Base-by-base conservation (phyloP, 305 asterid species). In the Solanum aculeatissimum region DNA sequence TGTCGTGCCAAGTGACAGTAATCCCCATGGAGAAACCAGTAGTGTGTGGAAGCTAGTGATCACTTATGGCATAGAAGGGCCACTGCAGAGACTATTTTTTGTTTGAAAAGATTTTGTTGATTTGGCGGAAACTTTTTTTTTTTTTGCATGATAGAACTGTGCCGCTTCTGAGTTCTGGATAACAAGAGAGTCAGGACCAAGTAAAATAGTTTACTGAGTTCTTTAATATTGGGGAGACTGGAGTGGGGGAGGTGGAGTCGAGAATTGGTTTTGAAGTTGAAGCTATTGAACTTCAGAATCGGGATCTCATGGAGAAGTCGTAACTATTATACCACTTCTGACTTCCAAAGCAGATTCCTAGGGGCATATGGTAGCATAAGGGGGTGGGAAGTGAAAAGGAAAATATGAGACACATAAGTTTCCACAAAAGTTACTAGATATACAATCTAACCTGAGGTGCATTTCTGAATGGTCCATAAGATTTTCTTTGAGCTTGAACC, bases 401-500 rank as follows among this genome's bases (percentile, higher is more conserved):
- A 74, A 74, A 45, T 25, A 18, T 77, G 45, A 27, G 82, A 51
- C 27, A 18, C 21, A 51, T 9, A 51, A 5, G 47, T 51, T 77
- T 25, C 43, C 7, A 18, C 25, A 27, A 25, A 11, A 77, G 65
- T 77, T 51, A 75, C 84, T 43, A 81, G 77, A 49, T 19, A 84
- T 60, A 13, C 14, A 40, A 23, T 85, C 55, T 29, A 89, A 96
- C 99, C 97, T 94, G 95, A 86, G 91, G 89, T 79, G 86, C 88
- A 84, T 81, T 88, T 86, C 87, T 90, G 54, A 86, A 91, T 84
- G 95, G 92, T 63, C 96, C 98, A 89, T 86, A 87, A 78, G 94
- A 87, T 88, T 97, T 94, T 84, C 92, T 91, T 91, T 97, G 98
- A 83, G 98, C 96, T 87, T 95, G 99, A 84, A 97, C 98, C 85